Evolutionary conservation across 306 rosid species (phyloP).

Genomic region (Carpinus fangiana): DNA sequence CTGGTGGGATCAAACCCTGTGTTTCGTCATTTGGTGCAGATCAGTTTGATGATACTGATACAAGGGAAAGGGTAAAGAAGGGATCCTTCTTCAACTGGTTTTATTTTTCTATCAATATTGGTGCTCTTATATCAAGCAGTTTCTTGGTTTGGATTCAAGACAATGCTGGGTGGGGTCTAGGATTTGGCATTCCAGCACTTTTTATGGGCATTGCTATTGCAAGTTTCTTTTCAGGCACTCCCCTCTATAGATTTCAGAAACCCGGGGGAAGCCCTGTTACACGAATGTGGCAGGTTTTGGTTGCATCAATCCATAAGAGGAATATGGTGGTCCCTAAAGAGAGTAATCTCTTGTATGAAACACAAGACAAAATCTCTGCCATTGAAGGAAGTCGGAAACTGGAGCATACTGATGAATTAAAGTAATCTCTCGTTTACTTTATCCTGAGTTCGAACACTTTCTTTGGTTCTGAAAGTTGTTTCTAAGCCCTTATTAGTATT

Average conservation of each 20-base stretch:
- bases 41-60: conserved; percentile 96
- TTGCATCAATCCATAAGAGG: conserved; percentile 71
- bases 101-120: conserved; percentile 88
- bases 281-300: conserved; percentile 96
- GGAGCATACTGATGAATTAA: conserved; percentile 78
- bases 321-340: conserved; percentile 67
- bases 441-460: background rate
- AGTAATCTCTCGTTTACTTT: conserved; percentile 42
- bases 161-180: conserved; percentile 95
- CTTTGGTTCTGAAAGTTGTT: background rate
- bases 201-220: conserved; percentile 80
- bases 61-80: conserved; percentile 78
- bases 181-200: conserved; percentile 95
- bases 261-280: conserved; percentile 97
- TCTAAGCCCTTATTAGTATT: conserved; percentile 2
- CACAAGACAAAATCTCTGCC: conserved; percentile 72
- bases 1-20: conserved; percentile 96
- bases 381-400: conserved; percentile 95
- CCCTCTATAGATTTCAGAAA: conserved; percentile 88
- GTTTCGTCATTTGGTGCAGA: conserved; percentile 96
- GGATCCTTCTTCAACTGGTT: conserved; percentile 98
- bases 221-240: conserved; percentile 84
- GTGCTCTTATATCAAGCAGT: conserved; percentile 86
- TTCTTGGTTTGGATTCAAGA: conserved; percentile 90
- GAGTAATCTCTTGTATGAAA: conserved; percentile 71